Base-by-base conservation (phyloP, 2,329 filamentous ascomycete genomes). In the Pseudogymnoascus sp. region DNA sequence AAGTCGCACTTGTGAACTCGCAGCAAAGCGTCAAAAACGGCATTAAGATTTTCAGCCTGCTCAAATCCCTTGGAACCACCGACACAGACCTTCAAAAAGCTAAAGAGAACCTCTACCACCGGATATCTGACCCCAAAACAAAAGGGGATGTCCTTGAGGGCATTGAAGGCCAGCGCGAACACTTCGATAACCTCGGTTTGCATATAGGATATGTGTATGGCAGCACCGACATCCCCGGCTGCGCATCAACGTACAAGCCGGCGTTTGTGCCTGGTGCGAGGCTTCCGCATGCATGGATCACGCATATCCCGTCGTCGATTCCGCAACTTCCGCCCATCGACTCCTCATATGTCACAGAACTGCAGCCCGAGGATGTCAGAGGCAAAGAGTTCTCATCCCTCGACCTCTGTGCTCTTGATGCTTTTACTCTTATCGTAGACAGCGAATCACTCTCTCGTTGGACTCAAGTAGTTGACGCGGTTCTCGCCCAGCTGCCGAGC, bases 121-220 rank as follows among this genome's bases (percentile, higher is more conserved):
- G 70, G 2, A 69, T 75, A 19, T 66, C 69, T 3, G 69, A 76
- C 28, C 67, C 72, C 0, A 61, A 61, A n/a, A 73, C 72, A 61
- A 65, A 71, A 25, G 62, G 67, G 1, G 63, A 71, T 64, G 72
- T 77, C n/a, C 66, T 68, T 5, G 58, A 68, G 14, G 70, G 70
- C 5, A 72, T 78, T 7, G 72, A 76, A 60, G 69, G 68, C 0
- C 75, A 79, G 64, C 63, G 72, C 28, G 75, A 78, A 33, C 76
- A 78, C 62, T 78, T 78, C 60, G 74, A 78, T 60, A 77, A 77
- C 58, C 72, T 77, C 5, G 75, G 73, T 36, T 69, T 79, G 5
- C 77, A 79, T 58, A 77, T 79, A 60, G 76, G 77, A 1, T 79
- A 78, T 60, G 71, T 78, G 0, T 78, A 79, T 63, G 75, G 75